Evolutionary conservation across 169 alveolate genomes (phyloP), one percentile per base, ranked within the genome.

Genomic region (Eimeria praecox): DNA sequence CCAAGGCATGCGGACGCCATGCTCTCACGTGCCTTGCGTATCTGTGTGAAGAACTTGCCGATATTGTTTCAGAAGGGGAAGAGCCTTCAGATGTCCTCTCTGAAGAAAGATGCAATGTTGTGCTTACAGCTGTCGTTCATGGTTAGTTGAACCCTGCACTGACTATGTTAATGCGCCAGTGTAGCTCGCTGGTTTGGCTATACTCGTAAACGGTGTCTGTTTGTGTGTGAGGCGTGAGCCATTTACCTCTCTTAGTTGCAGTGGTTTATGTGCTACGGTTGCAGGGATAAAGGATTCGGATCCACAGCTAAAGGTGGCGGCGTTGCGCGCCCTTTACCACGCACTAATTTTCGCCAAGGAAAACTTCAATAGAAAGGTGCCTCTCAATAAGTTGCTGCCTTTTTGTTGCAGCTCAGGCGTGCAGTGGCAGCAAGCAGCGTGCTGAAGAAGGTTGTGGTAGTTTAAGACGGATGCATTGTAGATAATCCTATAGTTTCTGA

Each of bases 61-160:
- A 91, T 69, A 64, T 97, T 59, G 96, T 96, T 40, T 93, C 96
- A 20, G 98, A 96, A 40, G 94, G 96, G 24, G 95, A 92, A 44
- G 95, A 92, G 10, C 95, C 95, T 4, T 95, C 97, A 3, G 96
- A 95, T 30, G 95, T 96, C 40, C 73, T 97, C 71, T 83, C 97
- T 35, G 92, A 94, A 49, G 96, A 96, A 12, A 89, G 95, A 88
- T 93, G 97, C 90, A 97, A 97, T 96, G 95, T 94, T 56, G 96
- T 96, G n/a, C 96, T 97, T 75, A 97, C 98, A 30, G 97, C 97
- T 14, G 97, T 97, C 12, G 97, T 95, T n/a, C 98, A 96, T 35
- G 96, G 96, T 88, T 56, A 24, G 87, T 52, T 35, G 10, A 1
- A 16, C 18, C 3, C 33, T 20, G 49, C 38, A 2, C 46, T 14